phyloP scores from a whole-genome alignment of 495 filamentous ascomycete species.

The Aspergillus sclerotioniger region DNA sequence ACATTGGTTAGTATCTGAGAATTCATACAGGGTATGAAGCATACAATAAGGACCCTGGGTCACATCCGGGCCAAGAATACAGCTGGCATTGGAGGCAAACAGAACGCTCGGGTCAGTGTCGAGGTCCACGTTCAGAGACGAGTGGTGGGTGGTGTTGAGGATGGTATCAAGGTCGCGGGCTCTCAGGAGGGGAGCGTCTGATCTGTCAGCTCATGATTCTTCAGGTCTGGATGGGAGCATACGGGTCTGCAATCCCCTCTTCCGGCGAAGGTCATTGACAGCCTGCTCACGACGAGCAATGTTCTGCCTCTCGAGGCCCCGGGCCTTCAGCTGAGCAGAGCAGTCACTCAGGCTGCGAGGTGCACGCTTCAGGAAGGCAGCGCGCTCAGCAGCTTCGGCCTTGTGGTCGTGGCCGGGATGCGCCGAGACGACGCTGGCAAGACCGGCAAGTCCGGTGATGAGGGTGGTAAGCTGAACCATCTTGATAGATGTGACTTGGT shows the following conservation, averaged over 20 bases:
- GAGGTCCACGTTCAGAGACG: conserved; percentile 27
- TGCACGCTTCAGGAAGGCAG: conserved; percentile 32
- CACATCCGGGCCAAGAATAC: conserved; percentile 52
- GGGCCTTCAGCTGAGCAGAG: conserved; percentile 44
- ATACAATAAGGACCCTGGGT: conserved; percentile 55
- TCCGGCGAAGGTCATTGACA: conserved; percentile 30
- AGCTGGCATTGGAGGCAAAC: conserved; percentile 49
- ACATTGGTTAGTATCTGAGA: not conserved
- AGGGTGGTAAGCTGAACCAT: conserved; percentile 7
- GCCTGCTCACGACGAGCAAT: conserved; percentile 39
- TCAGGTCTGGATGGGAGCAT: conserved; percentile 3
- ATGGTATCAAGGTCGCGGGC: conserved; percentile 42
- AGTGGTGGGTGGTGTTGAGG: conserved; percentile 40
- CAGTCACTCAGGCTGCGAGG: conserved; percentile 43
- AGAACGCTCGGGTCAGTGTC: conserved; percentile 38
- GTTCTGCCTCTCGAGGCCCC: conserved; percentile 41
- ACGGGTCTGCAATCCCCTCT: conserved; percentile 24
- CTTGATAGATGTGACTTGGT: not conserved
- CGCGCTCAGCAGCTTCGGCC: conserved; percentile 46
- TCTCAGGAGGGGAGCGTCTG: conserved; percentile 28
- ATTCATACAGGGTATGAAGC: not conserved
- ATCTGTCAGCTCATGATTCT: not conserved
- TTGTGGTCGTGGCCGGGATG: conserved; percentile 51
- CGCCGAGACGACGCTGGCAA: conserved; percentile 24
- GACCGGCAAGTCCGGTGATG: conserved; percentile 18